These are phyloP conservation scores for Heterobasidion parviporum DNA, from an alignment of 1,284 basidiomycete genomes.

Conservation along the genomic window DNA sequence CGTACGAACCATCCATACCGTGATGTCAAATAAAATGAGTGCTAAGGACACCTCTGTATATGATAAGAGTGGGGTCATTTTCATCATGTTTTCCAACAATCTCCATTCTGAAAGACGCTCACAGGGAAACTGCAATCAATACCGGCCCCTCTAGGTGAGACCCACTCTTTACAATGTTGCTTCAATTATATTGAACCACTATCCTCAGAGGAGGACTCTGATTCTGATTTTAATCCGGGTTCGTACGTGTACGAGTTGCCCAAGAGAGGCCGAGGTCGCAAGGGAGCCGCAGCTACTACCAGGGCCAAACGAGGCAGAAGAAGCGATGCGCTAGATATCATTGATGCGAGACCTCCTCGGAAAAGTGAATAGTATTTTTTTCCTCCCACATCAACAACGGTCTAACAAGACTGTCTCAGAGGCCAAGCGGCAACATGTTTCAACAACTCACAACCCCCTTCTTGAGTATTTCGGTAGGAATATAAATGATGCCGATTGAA, in stretches of 20 bases:
- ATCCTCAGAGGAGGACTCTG: slow-evolving; percentile 30
- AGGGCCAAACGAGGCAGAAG: slow-evolving; percentile 3
- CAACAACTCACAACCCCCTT: slow-evolving; percentile 13
- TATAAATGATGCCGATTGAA: too few relatives aligned
- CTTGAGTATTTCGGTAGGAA: slow-evolving; percentile 14
- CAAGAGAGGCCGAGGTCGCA: slow-evolving; percentile 20
- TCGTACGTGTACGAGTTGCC: slow-evolving; percentile 27
- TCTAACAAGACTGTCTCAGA: neutral
- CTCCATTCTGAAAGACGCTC: too few relatives aligned
- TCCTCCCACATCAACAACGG: too few relatives aligned
- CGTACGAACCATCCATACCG: too few relatives aligned
- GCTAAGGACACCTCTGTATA: too few relatives aligned
- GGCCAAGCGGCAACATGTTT: slow-evolving; percentile 1
- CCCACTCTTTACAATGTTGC: neutral
- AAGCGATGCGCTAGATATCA: neutral
- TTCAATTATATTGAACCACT: neutral
- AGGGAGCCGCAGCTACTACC: neutral
- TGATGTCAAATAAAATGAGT: too few relatives aligned
- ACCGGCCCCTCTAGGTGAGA: slow-evolving; percentile 8
- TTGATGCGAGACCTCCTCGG: neutral
- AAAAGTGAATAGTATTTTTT: slow-evolving; percentile 3
- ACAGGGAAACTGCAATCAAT: neutral
- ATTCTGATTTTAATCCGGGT: slow-evolving; percentile 50
- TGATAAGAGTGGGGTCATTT: too few relatives aligned
- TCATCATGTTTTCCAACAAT: too few relatives aligned